Evolutionary conservation across 495 filamentous ascomycete species (phyloP).

Genomic region (Penicillium mononematosum): DNA sequence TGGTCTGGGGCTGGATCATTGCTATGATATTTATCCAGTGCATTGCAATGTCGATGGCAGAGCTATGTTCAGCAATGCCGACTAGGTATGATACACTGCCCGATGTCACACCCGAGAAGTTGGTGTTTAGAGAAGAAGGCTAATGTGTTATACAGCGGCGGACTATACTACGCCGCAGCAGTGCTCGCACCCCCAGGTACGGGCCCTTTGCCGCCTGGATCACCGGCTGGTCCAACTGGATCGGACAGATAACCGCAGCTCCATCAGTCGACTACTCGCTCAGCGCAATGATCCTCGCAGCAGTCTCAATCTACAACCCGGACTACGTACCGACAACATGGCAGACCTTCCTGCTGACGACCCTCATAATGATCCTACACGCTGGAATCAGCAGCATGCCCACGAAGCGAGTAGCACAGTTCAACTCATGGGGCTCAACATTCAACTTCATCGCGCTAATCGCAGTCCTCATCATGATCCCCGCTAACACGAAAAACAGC

Average conservation of each 20-base stretch:
- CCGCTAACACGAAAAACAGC: slow-evolving; percentile 55
- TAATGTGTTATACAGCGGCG: slow-evolving; percentile 52
- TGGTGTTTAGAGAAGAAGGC: not conserved
- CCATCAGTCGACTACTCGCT: slow-evolving; percentile 63
- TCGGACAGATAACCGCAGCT: slow-evolving; percentile 68
- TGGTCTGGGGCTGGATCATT: slow-evolving; percentile 81
- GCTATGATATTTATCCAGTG: slow-evolving; percentile 74
- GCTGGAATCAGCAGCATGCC: slow-evolving; percentile 71
- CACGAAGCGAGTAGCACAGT: slow-evolving; percentile 69
- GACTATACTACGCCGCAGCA: slow-evolving; percentile 75
- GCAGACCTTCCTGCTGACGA: slow-evolving; percentile 69
- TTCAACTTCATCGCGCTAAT: slow-evolving; percentile 72
- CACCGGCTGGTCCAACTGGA: slow-evolving; percentile 76
- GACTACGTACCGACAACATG: slow-evolving; percentile 62
- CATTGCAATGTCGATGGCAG: slow-evolving; percentile 66
- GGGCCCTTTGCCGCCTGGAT: slow-evolving; percentile 75
- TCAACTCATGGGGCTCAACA: slow-evolving; percentile 72
- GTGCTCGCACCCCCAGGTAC: slow-evolving; percentile 76
- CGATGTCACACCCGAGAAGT: not conserved
- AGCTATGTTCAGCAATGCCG: slow-evolving; percentile 66
- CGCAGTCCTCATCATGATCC: slow-evolving; percentile 68
- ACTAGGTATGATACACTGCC: slow-evolving; percentile 45
- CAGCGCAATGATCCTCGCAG: slow-evolving; percentile 72
- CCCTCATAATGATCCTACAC: slow-evolving; percentile 69
- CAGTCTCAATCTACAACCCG: slow-evolving; percentile 66